These are phyloP conservation scores for Metahyphopichia silvanorum DNA, from an alignment of 805 yeast species.

Conservation along the genomic window DNA sequence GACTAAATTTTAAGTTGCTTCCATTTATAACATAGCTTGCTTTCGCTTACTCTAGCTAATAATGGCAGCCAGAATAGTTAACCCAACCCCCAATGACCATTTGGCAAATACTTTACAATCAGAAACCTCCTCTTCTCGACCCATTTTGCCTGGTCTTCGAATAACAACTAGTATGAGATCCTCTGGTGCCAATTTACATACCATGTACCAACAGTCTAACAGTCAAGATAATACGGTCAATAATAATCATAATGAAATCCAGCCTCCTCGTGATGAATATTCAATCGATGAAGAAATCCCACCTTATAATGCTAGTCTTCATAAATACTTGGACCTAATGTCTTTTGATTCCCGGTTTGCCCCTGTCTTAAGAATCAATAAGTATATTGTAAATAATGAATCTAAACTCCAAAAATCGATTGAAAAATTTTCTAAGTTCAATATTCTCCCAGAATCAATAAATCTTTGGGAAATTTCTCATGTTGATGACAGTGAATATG, in stretches of 20 bases:
- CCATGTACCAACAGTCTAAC: no score
- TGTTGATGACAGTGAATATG: constrained; percentile 23
- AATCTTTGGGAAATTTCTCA: constrained; percentile 20
- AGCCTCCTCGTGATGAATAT: constrained; percentile 8
- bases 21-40: no score
- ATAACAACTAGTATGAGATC: neutral
- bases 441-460: constrained; percentile 17
- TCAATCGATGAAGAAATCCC: constrained; percentile 15
- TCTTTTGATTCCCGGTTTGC: constrained; percentile 25
- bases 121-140: no score
- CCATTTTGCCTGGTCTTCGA: neutral
- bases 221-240: no score
- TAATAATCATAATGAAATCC: neutral
- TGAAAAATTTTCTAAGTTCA: constrained; percentile 13
- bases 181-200: no score
- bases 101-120: no score
- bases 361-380: constrained; percentile 22
- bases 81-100: neutral
- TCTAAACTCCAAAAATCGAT: constrained; percentile 8
- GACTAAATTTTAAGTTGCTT: no score
- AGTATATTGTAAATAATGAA: constrained; percentile 11
- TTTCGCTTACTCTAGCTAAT: no score
- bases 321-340: constrained; percentile 20
- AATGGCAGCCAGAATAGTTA: no score
- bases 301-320: constrained; percentile 21